phyloP scores from a whole-genome alignment of 169 alveolate species.

The Babesia divergens region DNA sequence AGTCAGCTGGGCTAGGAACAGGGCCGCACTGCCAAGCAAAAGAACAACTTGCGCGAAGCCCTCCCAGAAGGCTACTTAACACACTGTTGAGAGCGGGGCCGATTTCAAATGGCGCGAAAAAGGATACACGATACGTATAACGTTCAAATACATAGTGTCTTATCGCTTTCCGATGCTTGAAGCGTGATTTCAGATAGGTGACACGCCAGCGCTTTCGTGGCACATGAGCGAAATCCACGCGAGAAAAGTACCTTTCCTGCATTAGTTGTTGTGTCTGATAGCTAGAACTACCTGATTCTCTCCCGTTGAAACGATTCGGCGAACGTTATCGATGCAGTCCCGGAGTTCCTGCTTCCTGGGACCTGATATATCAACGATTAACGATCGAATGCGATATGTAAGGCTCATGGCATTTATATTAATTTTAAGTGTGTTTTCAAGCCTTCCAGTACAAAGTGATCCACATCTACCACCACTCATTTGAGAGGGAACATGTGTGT shows the following conservation, averaged over 20 bases:
- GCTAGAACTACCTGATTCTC: constrained; percentile 27
- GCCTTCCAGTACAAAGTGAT: neutral
- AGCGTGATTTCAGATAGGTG: constrained; percentile 72
- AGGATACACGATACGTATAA: constrained; percentile 64
- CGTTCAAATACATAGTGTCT: constrained; percentile 77
- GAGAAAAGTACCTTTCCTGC: constrained; percentile 21
- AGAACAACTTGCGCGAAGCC: constrained; percentile 50
- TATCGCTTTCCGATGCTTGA: constrained; percentile 74
- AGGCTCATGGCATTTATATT: constrained; percentile 21
- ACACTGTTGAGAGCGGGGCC: constrained; percentile 18
- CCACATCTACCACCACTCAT: neutral
- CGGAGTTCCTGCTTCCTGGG: constrained; percentile 52
- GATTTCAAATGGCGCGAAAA: constrained; percentile 59
- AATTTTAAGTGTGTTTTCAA: neutral
- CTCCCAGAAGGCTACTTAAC: constrained; percentile 40
- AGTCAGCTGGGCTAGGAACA: neutral
- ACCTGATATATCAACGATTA: constrained; percentile 33
- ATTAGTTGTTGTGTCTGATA: neutral
- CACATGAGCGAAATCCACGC: constrained; percentile 34
- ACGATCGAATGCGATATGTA: constrained; percentile 13
- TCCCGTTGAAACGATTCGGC: constrained; percentile 5
- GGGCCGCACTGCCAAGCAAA: constrained; percentile 53
- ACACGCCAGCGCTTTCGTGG: constrained; percentile 74
- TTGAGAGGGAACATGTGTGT: constrained; percentile 17
- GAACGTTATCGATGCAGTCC: constrained; percentile 28